Base-by-base conservation (phyloP, 805 yeast genomes). In the Candida sanyiensis region DNA sequence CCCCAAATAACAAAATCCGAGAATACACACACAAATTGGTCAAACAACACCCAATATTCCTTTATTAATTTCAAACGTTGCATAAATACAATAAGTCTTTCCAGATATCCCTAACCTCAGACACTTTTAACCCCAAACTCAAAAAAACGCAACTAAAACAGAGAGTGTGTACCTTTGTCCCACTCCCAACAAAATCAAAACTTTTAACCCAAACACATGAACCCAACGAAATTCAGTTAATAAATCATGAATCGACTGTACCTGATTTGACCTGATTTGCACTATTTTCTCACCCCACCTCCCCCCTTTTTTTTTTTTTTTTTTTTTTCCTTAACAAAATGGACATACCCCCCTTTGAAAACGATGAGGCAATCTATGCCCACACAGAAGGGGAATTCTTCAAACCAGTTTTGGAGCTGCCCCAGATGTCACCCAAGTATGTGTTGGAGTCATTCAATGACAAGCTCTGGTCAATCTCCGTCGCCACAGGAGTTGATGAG, bases 351-450 rank as follows among this genome's bases (percentile, higher is more conserved):
- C 8, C 29, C 10, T 27, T 18, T 27, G 29, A 12, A 15, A 27
- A 15, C 13, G n/a, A n/a, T n/a, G n/a, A n/a, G n/a, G n/a, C 30
- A 10, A 15, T 45, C 40, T 28, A 54, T 3, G 57, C 59, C 59
- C 59, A 55, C 18, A 55, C 58, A 8, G 59, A 54, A 2, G 54
- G 28, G 9, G 57, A 50, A 31, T 34, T 46, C 38, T 51, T 48
- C 22, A 46, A 31, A 9, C 46, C 35, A 22, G 33, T 23, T 27
- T 48, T 50, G 1, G 53, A 43, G 25, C 39, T 45, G 2, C 54
- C 55, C 59, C 59, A 54, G 24, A 54, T 50, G 23, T 53, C 57
- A 28, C 52, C 52, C 27, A 53, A 27, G 38, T 54, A 54, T 16
- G 44, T 19, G 5, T 36, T 28, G 3, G 50, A 38, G 15, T 50